A percentile compares a stretch with the other conserved stretches of the same genome.
phyloP scores from a whole-genome alignment of 2,329 filamentous ascomycete genomes.

The Colletotrichum horii region DNA sequence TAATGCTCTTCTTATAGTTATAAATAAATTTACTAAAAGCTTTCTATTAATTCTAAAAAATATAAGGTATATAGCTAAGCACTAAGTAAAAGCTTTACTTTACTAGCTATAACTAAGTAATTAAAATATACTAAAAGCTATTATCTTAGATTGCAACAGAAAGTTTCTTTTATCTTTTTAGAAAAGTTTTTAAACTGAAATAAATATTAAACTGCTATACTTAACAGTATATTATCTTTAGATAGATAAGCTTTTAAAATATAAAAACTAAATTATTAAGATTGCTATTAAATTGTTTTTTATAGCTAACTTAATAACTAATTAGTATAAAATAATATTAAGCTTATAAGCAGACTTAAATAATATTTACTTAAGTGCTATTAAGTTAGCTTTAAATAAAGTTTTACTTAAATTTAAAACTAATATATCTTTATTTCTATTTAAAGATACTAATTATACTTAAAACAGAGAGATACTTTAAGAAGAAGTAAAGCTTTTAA shows the following conservation, averaged over 20 bases:
- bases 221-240: no score
- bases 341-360: not conserved
- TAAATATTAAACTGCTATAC: no score
- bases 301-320: not conserved
- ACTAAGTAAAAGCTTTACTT: not conserved
- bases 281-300: not conserved
- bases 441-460: not conserved
- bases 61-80: not conserved
- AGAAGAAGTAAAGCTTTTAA: not conserved
- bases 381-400: not conserved
- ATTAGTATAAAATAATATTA: not conserved
- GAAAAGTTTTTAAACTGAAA: no score
- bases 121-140: fast-evolving
- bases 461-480: not conserved
- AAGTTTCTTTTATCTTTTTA: no score
- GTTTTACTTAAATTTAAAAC: not conserved
- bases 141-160: no score
- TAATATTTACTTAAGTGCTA: no score
- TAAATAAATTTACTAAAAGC: not conserved
- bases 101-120: not conserved
- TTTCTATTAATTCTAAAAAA: not conserved
- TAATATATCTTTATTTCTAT: not conserved
- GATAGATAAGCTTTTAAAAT: no score
- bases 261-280: no score
- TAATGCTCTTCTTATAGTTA: constrained; percentile 23